Conservation (phyloP, 2,329 filamentous ascomycete genomes). For the Sporothrix dimorphospora region DNA sequence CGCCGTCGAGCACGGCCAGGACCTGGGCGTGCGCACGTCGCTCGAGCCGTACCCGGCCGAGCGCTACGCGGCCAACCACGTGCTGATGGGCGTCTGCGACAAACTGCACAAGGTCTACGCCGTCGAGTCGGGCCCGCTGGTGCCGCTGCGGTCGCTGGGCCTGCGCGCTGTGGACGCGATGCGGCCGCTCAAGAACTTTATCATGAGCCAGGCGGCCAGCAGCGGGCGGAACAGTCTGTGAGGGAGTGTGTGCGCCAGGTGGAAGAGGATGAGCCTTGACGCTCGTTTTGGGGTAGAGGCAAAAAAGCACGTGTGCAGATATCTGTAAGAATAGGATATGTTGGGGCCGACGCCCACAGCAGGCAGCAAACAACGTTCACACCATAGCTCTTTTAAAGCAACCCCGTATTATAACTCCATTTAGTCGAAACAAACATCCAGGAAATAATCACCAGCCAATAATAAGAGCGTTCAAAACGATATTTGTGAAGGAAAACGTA, state of each 20-base stretch:
- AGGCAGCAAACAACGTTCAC: neutral
- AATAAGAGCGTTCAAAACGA: neutral
- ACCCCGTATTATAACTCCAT: no score
- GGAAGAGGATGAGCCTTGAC: neutral
- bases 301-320: neutral
- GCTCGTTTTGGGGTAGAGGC: neutral
- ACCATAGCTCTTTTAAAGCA: no score
- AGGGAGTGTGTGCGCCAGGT: neutral
- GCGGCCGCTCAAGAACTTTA: slow-evolving; percentile 75
- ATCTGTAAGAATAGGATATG: slow-evolving; percentile 2
- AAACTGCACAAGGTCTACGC: slow-evolving; percentile 92
- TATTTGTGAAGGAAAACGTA: neutral
- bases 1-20: slow-evolving; percentile 80
- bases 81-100: slow-evolving; percentile 78
- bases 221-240: neutral
- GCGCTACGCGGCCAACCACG: slow-evolving; percentile 79
- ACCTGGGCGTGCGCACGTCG: slow-evolving; percentile 77
- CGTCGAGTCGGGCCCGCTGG: slow-evolving; percentile 76
- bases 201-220: slow-evolving; percentile 76
- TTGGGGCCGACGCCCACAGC: neutral
- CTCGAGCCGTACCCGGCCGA: slow-evolving; percentile 81
- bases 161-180: slow-evolving; percentile 75
- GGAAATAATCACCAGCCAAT: neutral
- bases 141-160: slow-evolving; percentile 77
- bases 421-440: no score